A percentile compares a stretch with the other conserved stretches of the same genome.
Evolutionary conservation across 2,329 filamentous ascomycete species (phyloP).

Genomic region (Daldinia eschscholtzii): DNA sequence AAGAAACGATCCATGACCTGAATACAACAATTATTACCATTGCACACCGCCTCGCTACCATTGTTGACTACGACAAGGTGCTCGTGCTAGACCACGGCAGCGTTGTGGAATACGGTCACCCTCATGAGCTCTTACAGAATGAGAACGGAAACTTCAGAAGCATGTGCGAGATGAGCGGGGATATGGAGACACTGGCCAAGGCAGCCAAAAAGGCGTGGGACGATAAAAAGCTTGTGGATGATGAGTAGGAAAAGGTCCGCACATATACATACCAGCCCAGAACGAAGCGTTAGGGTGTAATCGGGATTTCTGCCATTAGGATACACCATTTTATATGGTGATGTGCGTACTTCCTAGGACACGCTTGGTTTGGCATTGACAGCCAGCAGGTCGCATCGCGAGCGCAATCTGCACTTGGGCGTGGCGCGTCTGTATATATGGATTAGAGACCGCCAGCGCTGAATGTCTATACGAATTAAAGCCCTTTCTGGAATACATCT

Average conservation of each 20-base stretch:
- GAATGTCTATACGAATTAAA: constrained; percentile 29
- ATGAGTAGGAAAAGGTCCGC: constrained; percentile 49
- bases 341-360: constrained; percentile 18
- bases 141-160: constrained; percentile 72
- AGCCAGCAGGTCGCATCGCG: neutral
- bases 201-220: constrained; percentile 67
- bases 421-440: constrained; percentile 31
- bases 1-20: constrained; percentile 94
- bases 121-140: constrained; percentile 81
- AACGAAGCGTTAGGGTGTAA: neutral
- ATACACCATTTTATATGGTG: constrained; percentile 13
- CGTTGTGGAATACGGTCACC: constrained; percentile 91
- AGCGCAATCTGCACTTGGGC: neutral
- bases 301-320: neutral
- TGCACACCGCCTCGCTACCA: constrained; percentile 93
- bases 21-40: constrained; percentile 96
- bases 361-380: constrained; percentile 4
- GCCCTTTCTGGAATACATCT: constrained; percentile 1
- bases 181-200: constrained; percentile 64
- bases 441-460: constrained; percentile 17
- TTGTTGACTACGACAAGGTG: constrained; percentile 98
- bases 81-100: constrained; percentile 90
- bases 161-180: constrained; percentile 76
- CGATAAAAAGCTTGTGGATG: constrained; percentile 56
- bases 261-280: constrained; percentile 8